Evolutionary conservation across 306 rosid genomes (phyloP), one percentile per base, ranked within the genome.

Genomic region (Quercus alba): DNA sequence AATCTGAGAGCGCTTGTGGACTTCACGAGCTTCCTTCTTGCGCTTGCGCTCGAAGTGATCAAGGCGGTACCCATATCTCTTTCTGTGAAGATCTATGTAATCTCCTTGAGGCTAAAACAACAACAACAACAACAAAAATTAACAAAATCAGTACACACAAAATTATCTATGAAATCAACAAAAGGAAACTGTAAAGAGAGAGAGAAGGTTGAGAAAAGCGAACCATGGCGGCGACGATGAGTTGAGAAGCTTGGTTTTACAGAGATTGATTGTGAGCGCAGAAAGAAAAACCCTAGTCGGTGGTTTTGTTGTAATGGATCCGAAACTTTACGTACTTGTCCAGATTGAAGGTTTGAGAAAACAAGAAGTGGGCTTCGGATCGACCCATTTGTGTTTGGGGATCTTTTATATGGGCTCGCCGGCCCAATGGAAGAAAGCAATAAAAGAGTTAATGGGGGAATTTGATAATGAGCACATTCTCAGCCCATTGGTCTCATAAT

Each of bases 11-110:
- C 81, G 98, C 79, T 85, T 89, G 84, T 91, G 98, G 61, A 88
- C 94, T 72, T 87, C 81, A 77, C 99, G 99, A 75, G 99, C 99
- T 69, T 81, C 90, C 78, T 85, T 93, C 93, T 95, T 95, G 85
- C 99, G 98, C 84, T 86, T 90, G 20, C 99, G 99, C 91, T 90
- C 97, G 72, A 84, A 88, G 88, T 95, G 89, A 70, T 95, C 99
- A 1, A 77, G 89, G 26, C 94, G 95, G 73, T 90, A 85, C 64
- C 99, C 99, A 95, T 91, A 63, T 41, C 97, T 90, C 85, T 89
- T 93, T 89, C 90, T 77, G 81, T 89, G 96, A 77, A 93, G 97
- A 9, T 95, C 99, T 33, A 95, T 93, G 85, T 95, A 91, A 87
- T 95, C 99, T 75, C 98, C 98, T 90, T 95, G 99, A 62, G 99